Base-by-base conservation (phyloP, 192 early-diverging fungal genomes). In the Coemansia sp. region DNA sequence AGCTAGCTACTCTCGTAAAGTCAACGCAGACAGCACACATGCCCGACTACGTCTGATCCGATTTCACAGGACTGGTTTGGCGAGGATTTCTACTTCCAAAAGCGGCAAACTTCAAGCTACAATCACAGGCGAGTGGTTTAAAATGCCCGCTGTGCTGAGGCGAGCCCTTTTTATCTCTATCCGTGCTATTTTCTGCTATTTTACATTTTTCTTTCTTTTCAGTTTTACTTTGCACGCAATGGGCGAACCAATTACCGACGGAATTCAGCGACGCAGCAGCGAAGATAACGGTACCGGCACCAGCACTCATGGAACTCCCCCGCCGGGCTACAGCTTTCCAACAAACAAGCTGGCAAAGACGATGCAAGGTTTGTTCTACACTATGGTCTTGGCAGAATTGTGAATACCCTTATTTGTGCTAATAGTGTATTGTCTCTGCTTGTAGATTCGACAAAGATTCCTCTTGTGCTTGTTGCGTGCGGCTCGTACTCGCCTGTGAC, bases 401-500 rank as follows among this genome's bases (percentile, higher is more conserved):
- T 7, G 29, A 6, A 31, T 31, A 7, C 29, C 29, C 29, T 31
- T 31, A 31, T 31, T 31, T 7, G 31, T 35, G 31, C 31, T 35
- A 35, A 35, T 35, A 9, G 31, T 27, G 45, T 29, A 21, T 38
- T n/a, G 43, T 17, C 29, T 49, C 38, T 25, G 27, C 23, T n/a
- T 64, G 68, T 80, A 75, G 80, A 82, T 48, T 48, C 68, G 23
- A 45, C 63, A 29, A 82, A 82, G 43, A 86, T 73, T 9, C 95
- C 97, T 12, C 82, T 97, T 11, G 94, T 97, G 4, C 84, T 97
- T 22, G 91, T 99, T 14, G 95, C 91, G 5, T 99, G 97, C 69
- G 97, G 97, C 10, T 98, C 95, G 1, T 99, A 91, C 77, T 95
- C 93, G 2, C 97, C 97, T 10, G 90, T 99, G 43, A 99, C 97